Evolutionary conservation across 106 monocot genomes (phyloP).

Genomic region (Posidonia australis): DNA sequence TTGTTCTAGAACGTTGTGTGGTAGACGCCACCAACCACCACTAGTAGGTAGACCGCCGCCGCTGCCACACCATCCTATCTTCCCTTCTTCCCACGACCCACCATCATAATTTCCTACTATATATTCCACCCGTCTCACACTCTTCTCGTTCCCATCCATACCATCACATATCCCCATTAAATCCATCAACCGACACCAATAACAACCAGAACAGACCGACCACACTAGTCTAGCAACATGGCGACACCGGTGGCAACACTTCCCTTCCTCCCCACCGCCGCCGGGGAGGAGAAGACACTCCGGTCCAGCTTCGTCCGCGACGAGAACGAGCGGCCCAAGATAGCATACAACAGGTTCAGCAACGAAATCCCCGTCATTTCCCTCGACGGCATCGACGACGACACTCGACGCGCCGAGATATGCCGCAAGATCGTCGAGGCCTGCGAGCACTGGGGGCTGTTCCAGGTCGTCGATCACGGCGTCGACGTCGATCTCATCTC

Average conservation of each 20-base stretch:
- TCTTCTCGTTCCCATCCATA: no score
- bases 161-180: no score
- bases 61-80: no score
- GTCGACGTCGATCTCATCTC: slow-evolving; percentile 41
- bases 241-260: background rate
- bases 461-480: slow-evolving; percentile 88
- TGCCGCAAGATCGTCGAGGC: slow-evolving; percentile 53
- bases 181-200: no score
- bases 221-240: no score
- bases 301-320: slow-evolving; percentile 21
- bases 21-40: no score
- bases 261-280: slow-evolving; percentile 7
- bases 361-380: slow-evolving; percentile 23
- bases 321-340: slow-evolving; percentile 27
- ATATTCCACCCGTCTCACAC: no score
- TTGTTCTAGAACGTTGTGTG: no score
- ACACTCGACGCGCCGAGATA: slow-evolving; percentile 18
- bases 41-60: no score
- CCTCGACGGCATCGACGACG: slow-evolving; percentile 18
- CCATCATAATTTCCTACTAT: no score
- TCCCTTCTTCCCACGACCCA: no score
- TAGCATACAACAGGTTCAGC: slow-evolving; percentile 20
- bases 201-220: no score
- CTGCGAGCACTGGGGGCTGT: slow-evolving; percentile 89
- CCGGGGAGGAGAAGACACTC: slow-evolving; percentile 14